Evolutionary conservation across 2,329 filamentous ascomycete genomes (phyloP).

Genomic region (Xylaria sp.): DNA sequence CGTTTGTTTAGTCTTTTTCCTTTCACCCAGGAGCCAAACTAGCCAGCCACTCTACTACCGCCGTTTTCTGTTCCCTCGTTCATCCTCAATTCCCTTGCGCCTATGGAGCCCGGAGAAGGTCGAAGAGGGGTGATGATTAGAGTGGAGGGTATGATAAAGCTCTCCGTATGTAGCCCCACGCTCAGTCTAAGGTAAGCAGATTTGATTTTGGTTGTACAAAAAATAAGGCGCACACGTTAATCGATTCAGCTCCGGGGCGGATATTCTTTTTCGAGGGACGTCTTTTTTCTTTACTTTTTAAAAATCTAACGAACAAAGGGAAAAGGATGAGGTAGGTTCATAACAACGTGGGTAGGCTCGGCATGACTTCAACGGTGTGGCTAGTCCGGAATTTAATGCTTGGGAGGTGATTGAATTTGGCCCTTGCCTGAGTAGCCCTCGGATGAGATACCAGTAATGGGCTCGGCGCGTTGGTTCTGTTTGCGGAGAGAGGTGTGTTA

Average conservation of each 20-base stretch:
- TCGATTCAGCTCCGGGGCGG: slow-evolving; percentile 30
- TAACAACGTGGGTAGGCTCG: slow-evolving; percentile 38
- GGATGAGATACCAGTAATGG: slow-evolving; percentile 84
- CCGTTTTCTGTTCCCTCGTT: slow-evolving; percentile 19
- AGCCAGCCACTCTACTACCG: slow-evolving; percentile 14
- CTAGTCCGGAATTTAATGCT: slow-evolving; percentile 51
- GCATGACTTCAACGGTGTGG: slow-evolving; percentile 36
- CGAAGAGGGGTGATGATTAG: slow-evolving; percentile 18
- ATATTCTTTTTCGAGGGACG: slow-evolving; percentile 21
- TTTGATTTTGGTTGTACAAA: slow-evolving; percentile 42
- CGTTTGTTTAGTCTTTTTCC: neutral
- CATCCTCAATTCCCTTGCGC: slow-evolving; percentile 12
- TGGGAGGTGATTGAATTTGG: slow-evolving; percentile 77
- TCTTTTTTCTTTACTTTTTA: slow-evolving; percentile 39
- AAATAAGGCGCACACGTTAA: slow-evolving; percentile 26
- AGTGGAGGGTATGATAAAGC: slow-evolving; percentile 5
- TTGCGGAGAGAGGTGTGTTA: slow-evolving; percentile 19
- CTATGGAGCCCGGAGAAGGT: neutral
- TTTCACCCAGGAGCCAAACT: slow-evolving; percentile 15
- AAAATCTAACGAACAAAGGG: slow-evolving; percentile 54
- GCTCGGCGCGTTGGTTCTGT: slow-evolving; percentile 85
- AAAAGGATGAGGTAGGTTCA: slow-evolving; percentile 35
- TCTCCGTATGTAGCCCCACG: slow-evolving; percentile 16
- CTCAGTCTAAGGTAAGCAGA: slow-evolving; percentile 30
- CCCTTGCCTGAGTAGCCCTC: slow-evolving; percentile 82